Evolutionary conservation across 1,284 basidiomycete genomes (phyloP), one percentile per base, ranked within the genome.

Genomic region (Cryptococcus sp.): DNA sequence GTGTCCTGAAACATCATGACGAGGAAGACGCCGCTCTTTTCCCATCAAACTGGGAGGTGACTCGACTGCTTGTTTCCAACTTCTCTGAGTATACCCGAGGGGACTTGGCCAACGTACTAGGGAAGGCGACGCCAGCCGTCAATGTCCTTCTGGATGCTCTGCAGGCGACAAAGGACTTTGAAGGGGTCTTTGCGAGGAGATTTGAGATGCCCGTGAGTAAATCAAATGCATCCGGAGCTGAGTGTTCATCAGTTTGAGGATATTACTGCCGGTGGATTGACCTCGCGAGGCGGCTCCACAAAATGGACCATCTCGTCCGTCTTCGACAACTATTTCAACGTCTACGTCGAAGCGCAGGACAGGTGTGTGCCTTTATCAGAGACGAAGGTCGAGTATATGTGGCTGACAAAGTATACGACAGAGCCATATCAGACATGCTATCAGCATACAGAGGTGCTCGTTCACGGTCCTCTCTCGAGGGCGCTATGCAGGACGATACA

Each of bases 321-420:
- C 10, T 99, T 98, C 72, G 93, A 96, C 62, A 85, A 90, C 0
- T 90, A 97, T 74, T 91, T 98, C 81, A 84, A 86, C 41, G 85
- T 99, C 45, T 99, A 94, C 72, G 89, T 98, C 53, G 92, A 97
- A 63, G 93, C 95, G 15, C 96, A 99, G 77, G 93, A 98, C 82
- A 90, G 88, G 92, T 74, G 27, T 59, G 74, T 35, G 31, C 31
- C 31, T 35, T 10, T 13, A 35, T 13, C 31, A 10, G 5, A 35
- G 31, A 35, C 31, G 10, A 13, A 35, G 31, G 13, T 35, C 7
- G 3, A 8, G 10, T 35, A 35, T 35, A 35, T 13, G 13, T 35
- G 31, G 31, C 31, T 35, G 10, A 35, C 10, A 2, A 35, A 2
- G 31, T 35, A 13, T 35, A 35, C 31, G 31, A 44, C 50, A 80